Conservation (phyloP, 352 stramenopile genomes). For the Phytopythium oedochilum region DNA sequence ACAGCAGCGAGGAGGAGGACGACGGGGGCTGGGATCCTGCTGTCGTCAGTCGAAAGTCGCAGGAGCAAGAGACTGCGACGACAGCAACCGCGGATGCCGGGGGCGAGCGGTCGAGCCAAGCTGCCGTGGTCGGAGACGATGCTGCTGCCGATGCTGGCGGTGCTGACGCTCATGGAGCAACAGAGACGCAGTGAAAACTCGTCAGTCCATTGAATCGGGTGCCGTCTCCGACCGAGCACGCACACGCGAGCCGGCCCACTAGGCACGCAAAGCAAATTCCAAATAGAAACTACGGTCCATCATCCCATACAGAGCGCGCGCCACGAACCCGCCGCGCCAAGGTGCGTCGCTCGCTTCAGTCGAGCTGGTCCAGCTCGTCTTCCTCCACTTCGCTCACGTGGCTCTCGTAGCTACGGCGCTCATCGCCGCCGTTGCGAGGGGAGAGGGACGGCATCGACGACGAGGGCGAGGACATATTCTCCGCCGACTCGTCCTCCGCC, state of each 20-base stretch:
- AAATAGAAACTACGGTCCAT: neutral
- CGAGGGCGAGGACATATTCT: constrained; percentile 20
- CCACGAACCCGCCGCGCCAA: neutral
- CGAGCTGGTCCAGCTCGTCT: constrained; percentile 66
- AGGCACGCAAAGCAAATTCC: constrained; percentile 1
- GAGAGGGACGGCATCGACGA: constrained; percentile 18
- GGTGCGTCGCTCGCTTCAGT: constrained; percentile 21
- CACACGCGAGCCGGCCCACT: too few species aligned
- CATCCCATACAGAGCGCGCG: neutral
- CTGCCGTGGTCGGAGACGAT: neutral
- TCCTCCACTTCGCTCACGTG: constrained; percentile 29
- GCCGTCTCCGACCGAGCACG: too few species aligned
- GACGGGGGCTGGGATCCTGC: neutral
- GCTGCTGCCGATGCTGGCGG: too few species aligned
- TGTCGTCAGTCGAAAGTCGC: neutral
- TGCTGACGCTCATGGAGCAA: neutral
- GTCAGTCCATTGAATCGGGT: too few species aligned
- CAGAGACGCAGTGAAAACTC: neutral
- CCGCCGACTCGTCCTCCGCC: constrained; percentile 4
- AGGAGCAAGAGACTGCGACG: neutral
- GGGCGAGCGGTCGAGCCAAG: neutral
- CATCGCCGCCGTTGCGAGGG: constrained; percentile 3
- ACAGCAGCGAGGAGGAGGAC: neutral
- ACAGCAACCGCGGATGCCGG: neutral
- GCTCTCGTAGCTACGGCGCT: constrained; percentile 18